phyloP scores from a whole-genome alignment of 345 rosid species.

The Xanthoceras sorbifolium region DNA sequence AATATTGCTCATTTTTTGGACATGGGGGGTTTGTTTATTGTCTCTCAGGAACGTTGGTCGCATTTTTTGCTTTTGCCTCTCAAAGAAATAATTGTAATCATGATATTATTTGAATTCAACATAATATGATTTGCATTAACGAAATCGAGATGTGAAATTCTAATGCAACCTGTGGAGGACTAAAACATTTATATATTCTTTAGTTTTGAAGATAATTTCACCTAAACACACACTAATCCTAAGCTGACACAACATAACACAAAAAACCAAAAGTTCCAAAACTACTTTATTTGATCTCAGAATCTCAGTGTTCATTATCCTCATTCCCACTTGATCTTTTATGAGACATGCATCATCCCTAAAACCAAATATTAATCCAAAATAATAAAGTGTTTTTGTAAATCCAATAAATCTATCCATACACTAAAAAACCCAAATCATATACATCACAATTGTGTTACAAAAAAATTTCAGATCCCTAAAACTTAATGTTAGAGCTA shows the following conservation, averaged over 20 bases:
- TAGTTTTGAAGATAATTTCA: background rate
- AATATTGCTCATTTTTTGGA: background rate
- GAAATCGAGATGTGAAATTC: constrained; percentile 17
- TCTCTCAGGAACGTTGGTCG: constrained; percentile 19
- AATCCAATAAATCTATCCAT: too few species aligned
- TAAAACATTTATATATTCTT: background rate
- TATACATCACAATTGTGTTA: too few species aligned
- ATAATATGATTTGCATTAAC: constrained; percentile 35
- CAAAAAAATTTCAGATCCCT: too few species aligned
- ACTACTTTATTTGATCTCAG: constrained; percentile 21
- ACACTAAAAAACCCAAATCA: too few species aligned
- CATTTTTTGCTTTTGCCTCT: constrained; percentile 23
- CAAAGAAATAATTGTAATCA: constrained; percentile 36
- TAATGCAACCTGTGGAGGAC: constrained; percentile 14
- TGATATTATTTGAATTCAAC: constrained; percentile 49
- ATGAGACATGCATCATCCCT: too few species aligned
- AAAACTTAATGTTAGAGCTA: too few species aligned
- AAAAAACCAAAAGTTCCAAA: background rate
- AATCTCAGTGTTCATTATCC: constrained; percentile 19
- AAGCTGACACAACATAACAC: constrained; percentile 14
- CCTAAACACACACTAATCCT: constrained; percentile 25
- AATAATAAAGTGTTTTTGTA: too few species aligned
- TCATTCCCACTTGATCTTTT: constrained; percentile 23
- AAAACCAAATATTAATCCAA: too few species aligned
- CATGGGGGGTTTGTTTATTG: constrained; percentile 2